Conservation (phyloP, 139 green algal species). For the Asterochloris sp. region DNA sequence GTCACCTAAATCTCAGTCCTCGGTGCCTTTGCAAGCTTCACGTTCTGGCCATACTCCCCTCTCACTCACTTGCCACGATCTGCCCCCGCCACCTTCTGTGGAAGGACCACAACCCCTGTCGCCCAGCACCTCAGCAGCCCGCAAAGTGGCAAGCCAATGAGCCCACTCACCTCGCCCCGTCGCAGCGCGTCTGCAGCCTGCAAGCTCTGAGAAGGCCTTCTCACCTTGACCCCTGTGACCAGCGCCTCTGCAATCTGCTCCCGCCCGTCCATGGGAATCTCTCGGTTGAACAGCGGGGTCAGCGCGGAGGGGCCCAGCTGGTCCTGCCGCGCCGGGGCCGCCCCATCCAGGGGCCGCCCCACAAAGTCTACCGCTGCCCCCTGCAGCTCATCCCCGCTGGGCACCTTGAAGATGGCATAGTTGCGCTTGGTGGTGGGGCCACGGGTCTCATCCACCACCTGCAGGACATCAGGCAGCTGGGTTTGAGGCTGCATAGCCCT, state of each 20-base stretch:
- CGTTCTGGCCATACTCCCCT: too few species aligned
- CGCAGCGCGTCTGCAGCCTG: too few species aligned
- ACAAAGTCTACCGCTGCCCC: constrained; percentile 56
- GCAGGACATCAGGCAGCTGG: neutral
- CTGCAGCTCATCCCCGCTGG: constrained; percentile 14
- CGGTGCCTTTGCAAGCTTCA: too few species aligned
- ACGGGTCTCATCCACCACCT: constrained; percentile 70
- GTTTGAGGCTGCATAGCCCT: too few species aligned
- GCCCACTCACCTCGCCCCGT: too few species aligned
- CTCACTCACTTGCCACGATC: too few species aligned
- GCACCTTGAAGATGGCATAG: constrained; percentile 54
- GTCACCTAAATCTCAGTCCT: too few species aligned
- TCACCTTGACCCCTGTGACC: constrained; percentile 67
- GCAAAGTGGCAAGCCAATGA: too few species aligned
- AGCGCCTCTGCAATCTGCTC: constrained; percentile 75
- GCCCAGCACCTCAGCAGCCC: too few species aligned
- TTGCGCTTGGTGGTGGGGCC: constrained; percentile 76
- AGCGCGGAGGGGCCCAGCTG: constrained; percentile 29
- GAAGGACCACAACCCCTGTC: too few species aligned
- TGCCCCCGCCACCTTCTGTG: too few species aligned
- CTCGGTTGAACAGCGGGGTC: constrained; percentile 61
- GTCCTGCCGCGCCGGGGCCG: constrained; percentile 7
- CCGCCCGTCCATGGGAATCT: constrained; percentile 65
- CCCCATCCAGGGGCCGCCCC: constrained; percentile 29
- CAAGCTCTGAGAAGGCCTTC: too few species aligned